phyloP scores from a whole-genome alignment of 2,329 filamentous ascomycete species.

The Trichoderma harzianum region DNA sequence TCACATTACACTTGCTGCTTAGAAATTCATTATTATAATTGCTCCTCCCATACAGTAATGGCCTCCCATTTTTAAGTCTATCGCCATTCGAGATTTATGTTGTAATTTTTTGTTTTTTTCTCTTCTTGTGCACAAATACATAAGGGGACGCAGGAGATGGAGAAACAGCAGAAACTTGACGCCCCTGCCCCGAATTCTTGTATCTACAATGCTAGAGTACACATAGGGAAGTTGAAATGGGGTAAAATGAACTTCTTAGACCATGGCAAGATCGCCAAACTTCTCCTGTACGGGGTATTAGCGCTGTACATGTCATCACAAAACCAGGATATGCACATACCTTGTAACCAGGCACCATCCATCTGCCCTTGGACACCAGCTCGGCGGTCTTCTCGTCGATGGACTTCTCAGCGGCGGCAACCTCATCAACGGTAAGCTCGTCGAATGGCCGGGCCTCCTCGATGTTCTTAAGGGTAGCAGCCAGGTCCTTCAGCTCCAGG shows the following conservation, averaged over 20 bases:
- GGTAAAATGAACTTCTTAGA: constrained; percentile 61
- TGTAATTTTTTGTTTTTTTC: neutral
- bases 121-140: constrained; percentile 8
- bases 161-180: constrained; percentile 34
- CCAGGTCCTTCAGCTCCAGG: constrained; percentile 86
- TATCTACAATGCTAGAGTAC: constrained; percentile 72
- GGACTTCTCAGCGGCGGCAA: constrained; percentile 88
- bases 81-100: neutral
- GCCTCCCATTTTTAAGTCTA: neutral
- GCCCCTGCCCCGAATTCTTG: constrained; percentile 38
- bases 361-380: constrained; percentile 96
- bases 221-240: constrained; percentile 48
- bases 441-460: constrained; percentile 94
- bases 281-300: constrained; percentile 73
- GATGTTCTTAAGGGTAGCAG: constrained; percentile 95
- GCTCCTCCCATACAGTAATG: neutral
- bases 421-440: constrained; percentile 95
- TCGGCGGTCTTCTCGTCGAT: constrained; percentile 96
- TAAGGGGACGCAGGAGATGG: constrained; percentile 13
- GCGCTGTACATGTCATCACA: constrained; percentile 24
- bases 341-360: constrained; percentile 98
- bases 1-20: neutral
- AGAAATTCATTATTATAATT: constrained; percentile 8
- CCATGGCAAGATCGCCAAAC: constrained; percentile 93
- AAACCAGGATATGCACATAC: constrained; percentile 49